Evolutionary conservation across 31 red algal genomes (phyloP).

Genomic region (Endocladia muricata): DNA sequence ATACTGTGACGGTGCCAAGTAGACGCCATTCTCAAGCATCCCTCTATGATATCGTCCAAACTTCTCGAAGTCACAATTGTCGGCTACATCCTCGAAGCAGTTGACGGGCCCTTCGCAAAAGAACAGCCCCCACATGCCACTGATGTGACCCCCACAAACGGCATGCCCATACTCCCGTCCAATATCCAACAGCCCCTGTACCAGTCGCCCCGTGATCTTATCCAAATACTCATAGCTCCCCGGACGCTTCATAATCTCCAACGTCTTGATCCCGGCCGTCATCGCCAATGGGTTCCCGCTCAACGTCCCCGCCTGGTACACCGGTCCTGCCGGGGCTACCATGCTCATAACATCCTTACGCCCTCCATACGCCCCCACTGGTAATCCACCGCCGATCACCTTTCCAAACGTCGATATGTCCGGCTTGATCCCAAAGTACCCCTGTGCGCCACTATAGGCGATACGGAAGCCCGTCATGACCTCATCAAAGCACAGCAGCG

Average conservation of each 20-base stretch:
- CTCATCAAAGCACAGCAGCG: conserved; percentile 99
- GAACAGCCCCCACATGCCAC: conserved; percentile 97
- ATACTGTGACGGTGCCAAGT: conserved; percentile 94
- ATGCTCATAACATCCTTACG: conserved; percentile 99
- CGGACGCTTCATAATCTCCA: conserved; percentile 91
- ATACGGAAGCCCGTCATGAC: conserved; percentile 99
- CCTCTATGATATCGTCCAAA: conserved; percentile 91
- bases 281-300: conserved; percentile 98
- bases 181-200: conserved; percentile 72
- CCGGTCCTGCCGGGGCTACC: conserved; percentile 95
- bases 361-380: conserved; percentile 98
- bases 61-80: conserved; percentile 92
- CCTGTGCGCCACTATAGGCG: conserved; percentile 86
- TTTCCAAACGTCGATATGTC: conserved; percentile 99
- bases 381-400: conserved; percentile 98
- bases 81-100: conserved; percentile 92
- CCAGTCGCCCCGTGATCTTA: conserved; percentile 62
- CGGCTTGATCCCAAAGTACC: conserved; percentile 92
- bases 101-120: conserved; percentile 93
- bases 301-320: conserved; percentile 99
- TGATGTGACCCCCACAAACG: conserved; percentile 88
- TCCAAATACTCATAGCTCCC: conserved; percentile 98
- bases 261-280: conserved; percentile 99
- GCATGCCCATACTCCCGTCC: conserved; percentile 88
- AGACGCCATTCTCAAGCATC: conserved; percentile 97